Base-by-base conservation (phyloP, 345 rosid species). In the Camelina sativa region DNA sequence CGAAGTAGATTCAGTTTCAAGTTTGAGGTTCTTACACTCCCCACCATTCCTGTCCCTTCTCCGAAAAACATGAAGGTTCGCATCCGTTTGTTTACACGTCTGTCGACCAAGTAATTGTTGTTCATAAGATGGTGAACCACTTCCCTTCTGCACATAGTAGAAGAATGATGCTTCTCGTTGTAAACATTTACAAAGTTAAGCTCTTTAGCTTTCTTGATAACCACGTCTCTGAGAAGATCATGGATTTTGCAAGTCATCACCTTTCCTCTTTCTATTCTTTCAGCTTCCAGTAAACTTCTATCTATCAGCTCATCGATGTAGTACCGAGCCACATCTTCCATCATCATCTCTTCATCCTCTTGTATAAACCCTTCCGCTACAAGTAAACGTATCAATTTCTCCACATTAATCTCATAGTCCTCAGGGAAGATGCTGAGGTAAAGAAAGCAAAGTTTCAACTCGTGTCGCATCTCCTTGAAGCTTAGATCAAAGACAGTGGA, bases 341-440 rank as follows among this genome's bases (percentile, higher is more conserved):
- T 38, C 60, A 35, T 71, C 40, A 37, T 50, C 51, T 23, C 67
- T 22, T 54, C 19, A 28, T 43, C 61, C n/a, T 41, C 34, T 53
- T 73, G 11, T 43, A 41, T 7, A 73, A 73, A 53, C 3, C 70
- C 63, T 73, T 73, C 76, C 8, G 70, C 70, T 1, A 73, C 70
- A 28, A 62, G 62, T 11, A 63, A 53, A 13, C 0, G 52, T 28
- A 52, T 63, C 11, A 73, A 12, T 7, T 19, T 17, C 46, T 40
- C 43, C 17, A 54, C 11, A 1, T 73, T 34, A 1, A 34, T 34
- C 37, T 34, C 37, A 34, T 34, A 34, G 37, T 34, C 37, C 37
- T 34, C 37, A 6, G 37, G 37, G 37, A 34, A 34, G 4, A 73
- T 7, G 1, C 77, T 55, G 3, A 62, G 71, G 46, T 73, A 73